Percentiles rank a stretch among this genome's conserved stretches.
These are phyloP conservation scores for Pseudogymnoascus sp. DNA, from an alignment of 2,329 filamentous ascomycete species.

Conservation along the genomic window DNA sequence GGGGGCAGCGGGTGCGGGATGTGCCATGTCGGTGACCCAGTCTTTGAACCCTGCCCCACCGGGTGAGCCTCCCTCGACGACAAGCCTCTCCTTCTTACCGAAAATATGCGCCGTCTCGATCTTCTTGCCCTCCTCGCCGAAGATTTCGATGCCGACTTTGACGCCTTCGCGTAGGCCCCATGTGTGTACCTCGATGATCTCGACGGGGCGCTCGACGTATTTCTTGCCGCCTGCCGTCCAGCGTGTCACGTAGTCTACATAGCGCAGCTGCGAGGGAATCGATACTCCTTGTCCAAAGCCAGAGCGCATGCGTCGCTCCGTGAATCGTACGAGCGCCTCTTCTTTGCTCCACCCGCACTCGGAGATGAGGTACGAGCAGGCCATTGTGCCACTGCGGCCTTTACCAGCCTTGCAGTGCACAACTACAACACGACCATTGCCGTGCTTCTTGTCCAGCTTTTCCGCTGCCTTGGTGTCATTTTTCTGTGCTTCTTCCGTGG, in stretches of 20 bases:
- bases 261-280: slow-evolving; percentile 86
- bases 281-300: slow-evolving; percentile 84
- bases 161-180: slow-evolving; percentile 86
- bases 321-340: slow-evolving; percentile 61
- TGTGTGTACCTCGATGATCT: slow-evolving; percentile 80
- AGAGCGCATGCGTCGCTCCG: slow-evolving; percentile 78
- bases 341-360: slow-evolving; percentile 65
- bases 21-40: slow-evolving; percentile 46
- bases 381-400: slow-evolving; percentile 79
- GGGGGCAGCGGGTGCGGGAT: slow-evolving; percentile 13
- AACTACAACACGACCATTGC: slow-evolving; percentile 59
- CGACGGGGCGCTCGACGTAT: slow-evolving; percentile 75
- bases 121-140: slow-evolving; percentile 76
- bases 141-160: slow-evolving; percentile 79
- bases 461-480: slow-evolving; percentile 12
- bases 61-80: slow-evolving; percentile 52
- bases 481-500: slow-evolving; percentile 12
- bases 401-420: slow-evolving; percentile 98
- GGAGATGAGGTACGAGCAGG: slow-evolving; percentile 82
- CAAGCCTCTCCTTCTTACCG: slow-evolving; percentile 57
- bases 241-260: slow-evolving; percentile 78
- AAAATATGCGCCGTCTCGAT: slow-evolving; percentile 83
- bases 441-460: slow-evolving; percentile 26
- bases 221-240: slow-evolving; percentile 69
- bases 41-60: slow-evolving; percentile 42